Conservation (phyloP, 2,329 filamentous ascomycete genomes). For the Calonectria multiphialidica region DNA sequence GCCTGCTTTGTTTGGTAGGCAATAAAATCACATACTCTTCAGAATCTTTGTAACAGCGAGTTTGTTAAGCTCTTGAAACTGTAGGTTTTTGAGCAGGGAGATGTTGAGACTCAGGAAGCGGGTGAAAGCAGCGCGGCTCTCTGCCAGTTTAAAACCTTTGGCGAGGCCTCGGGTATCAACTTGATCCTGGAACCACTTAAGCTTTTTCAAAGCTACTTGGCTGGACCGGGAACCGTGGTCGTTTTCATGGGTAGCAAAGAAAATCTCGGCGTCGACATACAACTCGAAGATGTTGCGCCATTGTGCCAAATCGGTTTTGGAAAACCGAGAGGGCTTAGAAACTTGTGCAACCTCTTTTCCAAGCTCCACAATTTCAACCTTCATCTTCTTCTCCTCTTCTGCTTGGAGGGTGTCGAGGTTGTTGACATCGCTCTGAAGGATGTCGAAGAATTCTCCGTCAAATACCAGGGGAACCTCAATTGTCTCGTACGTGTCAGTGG, state of each 20-base stretch:
- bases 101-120: constrained; percentile 81
- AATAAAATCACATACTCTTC: constrained; percentile 72
- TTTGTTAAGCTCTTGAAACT: constrained; percentile 87
- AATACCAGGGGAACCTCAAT: constrained; percentile 84
- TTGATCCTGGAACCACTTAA: constrained; percentile 79
- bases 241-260: constrained; percentile 82
- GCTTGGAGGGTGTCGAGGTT: constrained; percentile 77
- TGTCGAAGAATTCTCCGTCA: constrained; percentile 83
- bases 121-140: constrained; percentile 73
- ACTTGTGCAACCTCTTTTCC: constrained; percentile 74
- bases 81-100: constrained; percentile 81
- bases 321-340: constrained; percentile 72
- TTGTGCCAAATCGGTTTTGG: constrained; percentile 75
- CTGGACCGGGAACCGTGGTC: constrained; percentile 78
- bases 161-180: constrained; percentile 71
- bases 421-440: constrained; percentile 78
- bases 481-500: constrained; percentile 43
- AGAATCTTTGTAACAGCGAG: constrained; percentile 85
- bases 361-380: constrained; percentile 71
- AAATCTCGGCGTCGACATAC: constrained; percentile 83
- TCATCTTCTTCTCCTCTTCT: constrained; percentile 74
- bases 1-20: too few species aligned
- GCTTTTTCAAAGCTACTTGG: constrained; percentile 72
- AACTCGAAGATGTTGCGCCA: constrained; percentile 88
- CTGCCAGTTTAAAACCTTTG: constrained; percentile 72